phyloP scores from a whole-genome alignment of 2,329 filamentous ascomycete species.

The Beauveria sp. region DNA sequence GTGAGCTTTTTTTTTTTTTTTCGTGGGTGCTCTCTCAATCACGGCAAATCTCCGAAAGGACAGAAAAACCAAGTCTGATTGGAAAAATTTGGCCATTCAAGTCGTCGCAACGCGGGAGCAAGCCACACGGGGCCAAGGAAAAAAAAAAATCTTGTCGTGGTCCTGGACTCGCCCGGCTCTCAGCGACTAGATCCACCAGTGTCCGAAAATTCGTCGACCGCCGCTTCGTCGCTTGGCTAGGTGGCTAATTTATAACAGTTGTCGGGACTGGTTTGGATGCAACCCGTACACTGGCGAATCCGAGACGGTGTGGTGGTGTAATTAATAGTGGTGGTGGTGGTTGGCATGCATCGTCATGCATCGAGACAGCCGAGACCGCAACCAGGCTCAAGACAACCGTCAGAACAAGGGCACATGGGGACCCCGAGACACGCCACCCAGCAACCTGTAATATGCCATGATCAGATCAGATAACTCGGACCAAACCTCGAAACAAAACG shows the following conservation, averaged over 20 bases:
- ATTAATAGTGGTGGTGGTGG: background rate
- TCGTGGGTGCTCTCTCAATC: too few species aligned
- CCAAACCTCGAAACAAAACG: background rate
- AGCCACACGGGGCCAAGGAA: background rate
- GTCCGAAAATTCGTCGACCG: background rate
- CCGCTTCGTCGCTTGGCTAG: background rate
- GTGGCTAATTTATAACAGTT: too few species aligned
- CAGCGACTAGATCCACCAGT: background rate
- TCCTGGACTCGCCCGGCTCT: background rate
- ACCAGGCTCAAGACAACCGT: background rate
- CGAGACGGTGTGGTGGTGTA: background rate
- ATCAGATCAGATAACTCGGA: conserved; percentile 8
- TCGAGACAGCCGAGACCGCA: background rate
- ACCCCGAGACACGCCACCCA: background rate
- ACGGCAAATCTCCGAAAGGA: background rate
- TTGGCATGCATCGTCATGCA: background rate
- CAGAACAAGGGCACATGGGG: background rate
- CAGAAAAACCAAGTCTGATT: too few species aligned
- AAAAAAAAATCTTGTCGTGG: background rate
- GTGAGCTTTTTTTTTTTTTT: too few species aligned
- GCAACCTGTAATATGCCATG: background rate
- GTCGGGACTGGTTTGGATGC: background rate
- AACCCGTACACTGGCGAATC: background rate
- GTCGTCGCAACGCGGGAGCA: background rate
- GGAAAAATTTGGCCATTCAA: background rate